A percentile compares a stretch with the other conserved stretches of the same genome.
phyloP scores from a whole-genome alignment of 2,329 filamentous ascomycete genomes.

The Fusarium verticillioides region DNA sequence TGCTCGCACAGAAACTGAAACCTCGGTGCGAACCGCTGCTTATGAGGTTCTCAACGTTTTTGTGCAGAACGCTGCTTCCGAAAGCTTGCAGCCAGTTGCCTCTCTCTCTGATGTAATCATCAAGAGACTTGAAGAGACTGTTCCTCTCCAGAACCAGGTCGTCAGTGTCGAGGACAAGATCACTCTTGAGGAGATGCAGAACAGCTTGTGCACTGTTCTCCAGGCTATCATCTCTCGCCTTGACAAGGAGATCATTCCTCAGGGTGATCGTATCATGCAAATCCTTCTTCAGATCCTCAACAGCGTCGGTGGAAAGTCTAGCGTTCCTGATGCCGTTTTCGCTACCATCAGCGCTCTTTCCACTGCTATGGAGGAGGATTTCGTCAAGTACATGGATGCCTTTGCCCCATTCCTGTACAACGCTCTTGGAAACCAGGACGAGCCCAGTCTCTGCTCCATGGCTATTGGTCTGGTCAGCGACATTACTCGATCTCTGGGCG shows the following conservation, averaged over 20 bases:
- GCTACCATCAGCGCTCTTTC: conserved; percentile 92
- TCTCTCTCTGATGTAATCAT: conserved; percentile 88
- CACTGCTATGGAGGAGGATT: conserved; percentile 90
- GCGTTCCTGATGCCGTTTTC: conserved; percentile 93
- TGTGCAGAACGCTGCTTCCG: conserved; percentile 87
- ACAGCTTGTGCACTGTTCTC: conserved; percentile 89
- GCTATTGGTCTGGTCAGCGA: conserved; percentile 97
- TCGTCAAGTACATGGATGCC: conserved; percentile 96
- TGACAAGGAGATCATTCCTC: conserved; percentile 89
- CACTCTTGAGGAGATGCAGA: conserved; percentile 97
- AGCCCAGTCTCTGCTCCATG: conserved; percentile 93
- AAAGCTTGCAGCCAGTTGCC: conserved; percentile 83
- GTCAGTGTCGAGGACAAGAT: conserved; percentile 97
- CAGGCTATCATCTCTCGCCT: conserved; percentile 91
- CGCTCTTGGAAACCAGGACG: conserved; percentile 94
- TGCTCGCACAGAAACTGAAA: conserved; percentile 83
- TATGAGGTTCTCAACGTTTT: conserved; percentile 98
- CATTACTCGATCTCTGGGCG: conserved; percentile 90
- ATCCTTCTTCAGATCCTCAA: conserved; percentile 83
- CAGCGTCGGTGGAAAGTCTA: conserved; percentile 84
- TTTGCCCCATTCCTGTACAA: conserved; percentile 94
- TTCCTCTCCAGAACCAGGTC: conserved; percentile 90
- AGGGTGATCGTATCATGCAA: conserved; percentile 94
- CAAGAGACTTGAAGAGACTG: conserved; percentile 88
- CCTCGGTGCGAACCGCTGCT: conserved; percentile 90